Percentiles rank a stretch among this genome's conserved stretches.
phyloP scores from a whole-genome alignment of 768 basidiomycete species.

The Boletales sp. region DNA sequence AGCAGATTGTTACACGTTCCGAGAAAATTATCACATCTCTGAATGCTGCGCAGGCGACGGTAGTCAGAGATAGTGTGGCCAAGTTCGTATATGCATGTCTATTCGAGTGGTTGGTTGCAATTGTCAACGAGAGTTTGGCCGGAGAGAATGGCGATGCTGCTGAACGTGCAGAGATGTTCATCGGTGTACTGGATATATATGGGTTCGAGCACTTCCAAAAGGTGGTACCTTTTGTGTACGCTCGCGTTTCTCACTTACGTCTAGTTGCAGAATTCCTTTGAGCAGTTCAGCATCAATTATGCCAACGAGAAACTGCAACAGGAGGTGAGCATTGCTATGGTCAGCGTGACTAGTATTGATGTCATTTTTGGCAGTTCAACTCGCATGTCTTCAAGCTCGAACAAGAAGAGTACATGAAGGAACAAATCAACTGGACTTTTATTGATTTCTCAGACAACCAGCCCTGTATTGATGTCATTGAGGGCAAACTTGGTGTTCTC shows the following conservation, averaged over 20 bases:
- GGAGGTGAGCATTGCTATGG: constrained; percentile 55
- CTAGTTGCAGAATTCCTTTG: constrained; percentile 70
- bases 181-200: constrained; percentile 97
- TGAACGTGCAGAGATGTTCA: constrained; percentile 93
- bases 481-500: constrained; percentile 93
- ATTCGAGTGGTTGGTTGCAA: constrained; percentile 97
- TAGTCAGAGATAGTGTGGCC: constrained; percentile 93
- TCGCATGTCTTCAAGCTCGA: constrained; percentile 99
- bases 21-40: constrained; percentile 94
- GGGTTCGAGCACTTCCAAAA: constrained; percentile 98
- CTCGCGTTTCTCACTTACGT: constrained; percentile 4
- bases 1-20: constrained; percentile 88
- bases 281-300: constrained; percentile 99
- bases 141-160: constrained; percentile 94
- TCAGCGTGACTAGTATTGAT: constrained; percentile 10
- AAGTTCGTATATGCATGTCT: constrained; percentile 99
- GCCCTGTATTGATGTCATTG: constrained; percentile 97
- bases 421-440: constrained; percentile 99
- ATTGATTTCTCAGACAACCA: constrained; percentile 99
- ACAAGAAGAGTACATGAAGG: constrained; percentile 98
- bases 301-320: constrained; percentile 98
- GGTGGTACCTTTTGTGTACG: constrained; percentile 35
- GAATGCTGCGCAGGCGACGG: constrained; percentile 83
- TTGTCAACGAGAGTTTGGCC: constrained; percentile 94
- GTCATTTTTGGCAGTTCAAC: constrained; percentile 66